These are phyloP conservation scores for Cercospora sp. DNA, from an alignment of 2,329 filamentous ascomycete species.

Conservation along the genomic window DNA sequence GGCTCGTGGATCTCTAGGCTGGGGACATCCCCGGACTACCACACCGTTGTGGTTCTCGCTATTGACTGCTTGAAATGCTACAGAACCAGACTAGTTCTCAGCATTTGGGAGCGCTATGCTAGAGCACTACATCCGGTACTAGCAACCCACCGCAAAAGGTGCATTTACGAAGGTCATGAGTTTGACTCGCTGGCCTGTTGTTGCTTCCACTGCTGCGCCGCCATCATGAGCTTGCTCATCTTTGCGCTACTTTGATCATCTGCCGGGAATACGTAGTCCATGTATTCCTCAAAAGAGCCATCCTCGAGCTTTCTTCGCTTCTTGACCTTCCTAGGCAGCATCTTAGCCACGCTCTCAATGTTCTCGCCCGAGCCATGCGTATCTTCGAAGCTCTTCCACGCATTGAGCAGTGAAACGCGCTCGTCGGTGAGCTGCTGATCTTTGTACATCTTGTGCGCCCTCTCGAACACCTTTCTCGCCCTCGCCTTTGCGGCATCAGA, in stretches of 20 bases:
- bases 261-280: slow-evolving; percentile 95
- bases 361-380: slow-evolving; percentile 76
- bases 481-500: slow-evolving; percentile 81
- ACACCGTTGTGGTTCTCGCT: too few species aligned
- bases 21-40: neutral
- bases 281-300: slow-evolving; percentile 92
- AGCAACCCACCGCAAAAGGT: neutral
- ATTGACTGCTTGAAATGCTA: neutral
- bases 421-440: slow-evolving; percentile 90
- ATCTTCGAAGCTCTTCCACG: slow-evolving; percentile 89
- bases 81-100: neutral
- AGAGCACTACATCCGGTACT: neutral
- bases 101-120: neutral
- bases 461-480: slow-evolving; percentile 79
- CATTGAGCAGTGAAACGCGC: slow-evolving; percentile 85
- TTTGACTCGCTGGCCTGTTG: slow-evolving; percentile 1
- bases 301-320: slow-evolving; percentile 89
- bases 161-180: neutral
- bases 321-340: slow-evolving; percentile 93
- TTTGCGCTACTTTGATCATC: slow-evolving; percentile 75
- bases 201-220: slow-evolving; percentile 82
- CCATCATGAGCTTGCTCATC: slow-evolving; percentile 77
- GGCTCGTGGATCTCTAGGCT: neutral
- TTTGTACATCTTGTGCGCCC: slow-evolving; percentile 83
- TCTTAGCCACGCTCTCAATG: slow-evolving; percentile 78